phyloP scores from a whole-genome alignment of 768 basidiomycete species.

The Russula foetens region DNA sequence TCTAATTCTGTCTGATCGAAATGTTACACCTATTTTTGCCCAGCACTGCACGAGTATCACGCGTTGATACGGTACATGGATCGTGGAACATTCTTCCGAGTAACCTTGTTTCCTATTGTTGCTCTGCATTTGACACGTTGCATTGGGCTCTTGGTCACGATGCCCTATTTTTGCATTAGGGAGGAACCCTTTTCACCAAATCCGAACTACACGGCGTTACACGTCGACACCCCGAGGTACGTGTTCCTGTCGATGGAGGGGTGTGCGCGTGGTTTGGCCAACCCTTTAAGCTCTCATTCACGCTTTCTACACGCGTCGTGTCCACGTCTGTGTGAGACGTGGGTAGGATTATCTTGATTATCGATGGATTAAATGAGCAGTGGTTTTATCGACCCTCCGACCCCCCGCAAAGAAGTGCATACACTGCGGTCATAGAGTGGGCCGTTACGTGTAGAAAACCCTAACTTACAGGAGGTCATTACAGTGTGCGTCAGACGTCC shows the following conservation, averaged over 20 bases:
- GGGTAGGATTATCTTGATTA: conserved; percentile 13
- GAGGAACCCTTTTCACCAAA: not conserved
- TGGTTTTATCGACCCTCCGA: conserved; percentile 8
- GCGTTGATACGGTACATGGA: not conserved
- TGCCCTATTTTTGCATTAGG: conserved; percentile 1
- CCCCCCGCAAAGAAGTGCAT: not conserved
- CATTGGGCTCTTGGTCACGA: conserved; percentile 5
- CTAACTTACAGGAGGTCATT: not conserved
- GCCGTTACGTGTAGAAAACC: not conserved
- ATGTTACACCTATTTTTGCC: not conserved
- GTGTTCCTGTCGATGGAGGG: not conserved
- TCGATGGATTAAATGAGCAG: conserved; percentile 6
- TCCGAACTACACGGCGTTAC: not conserved
- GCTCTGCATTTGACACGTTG: conserved; percentile 6
- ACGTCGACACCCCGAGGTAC: not conserved
- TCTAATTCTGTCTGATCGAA: not conserved
- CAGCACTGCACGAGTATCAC: not conserved
- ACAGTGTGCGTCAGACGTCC: not conserved
- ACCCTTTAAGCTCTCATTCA: not conserved
- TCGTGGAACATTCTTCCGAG: conserved; percentile 10
- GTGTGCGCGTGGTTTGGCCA: not conserved
- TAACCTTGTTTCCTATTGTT: not conserved
- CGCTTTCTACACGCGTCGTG: not conserved
- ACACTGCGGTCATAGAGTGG: not conserved
- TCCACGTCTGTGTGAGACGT: not conserved